phyloP scores from a whole-genome alignment of 2,329 filamentous ascomycete species.

The Xylaria polymorpha region DNA sequence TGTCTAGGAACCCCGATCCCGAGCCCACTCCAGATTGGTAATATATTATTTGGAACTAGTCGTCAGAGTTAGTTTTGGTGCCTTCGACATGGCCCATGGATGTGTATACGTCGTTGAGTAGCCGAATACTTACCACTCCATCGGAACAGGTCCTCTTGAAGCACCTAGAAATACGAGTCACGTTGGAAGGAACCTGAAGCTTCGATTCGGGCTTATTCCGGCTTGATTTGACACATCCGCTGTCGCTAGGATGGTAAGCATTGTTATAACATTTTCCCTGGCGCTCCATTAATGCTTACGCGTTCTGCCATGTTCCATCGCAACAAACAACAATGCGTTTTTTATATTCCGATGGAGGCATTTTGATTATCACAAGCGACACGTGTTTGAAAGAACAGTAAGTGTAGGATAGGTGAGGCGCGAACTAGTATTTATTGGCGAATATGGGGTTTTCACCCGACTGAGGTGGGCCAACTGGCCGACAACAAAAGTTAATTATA shows the following conservation, averaged over 20 bases:
- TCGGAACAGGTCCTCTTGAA: conserved; percentile 64
- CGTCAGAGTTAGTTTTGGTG: background rate
- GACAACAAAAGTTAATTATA: background rate
- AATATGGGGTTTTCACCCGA: background rate
- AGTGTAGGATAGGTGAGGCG: background rate
- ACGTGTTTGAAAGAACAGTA: background rate
- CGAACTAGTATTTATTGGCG: background rate
- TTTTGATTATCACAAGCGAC: conserved; percentile 7
- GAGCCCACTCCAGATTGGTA: conserved; percentile 72
- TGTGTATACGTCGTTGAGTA: too few relatives aligned
- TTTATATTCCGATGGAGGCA: conserved; percentile 38
- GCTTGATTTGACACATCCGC: conserved; percentile 57
- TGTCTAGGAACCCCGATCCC: conserved; percentile 61
- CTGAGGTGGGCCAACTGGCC: background rate
- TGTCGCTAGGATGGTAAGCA: conserved; percentile 52
- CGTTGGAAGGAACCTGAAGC: conserved; percentile 67
- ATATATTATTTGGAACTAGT: conserved; percentile 65
- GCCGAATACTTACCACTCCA: conserved; percentile 50
- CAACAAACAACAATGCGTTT: conserved; percentile 65
- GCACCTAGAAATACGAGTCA: conserved; percentile 69
- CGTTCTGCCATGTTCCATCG: conserved; percentile 67
- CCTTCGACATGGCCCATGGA: background rate
- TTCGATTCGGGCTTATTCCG: conserved; percentile 53
- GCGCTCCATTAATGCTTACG: conserved; percentile 42
- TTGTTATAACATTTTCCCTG: background rate